phyloP scores from a whole-genome alignment of 805 yeast genomes.

The Nakazawaea ambrosiae region DNA sequence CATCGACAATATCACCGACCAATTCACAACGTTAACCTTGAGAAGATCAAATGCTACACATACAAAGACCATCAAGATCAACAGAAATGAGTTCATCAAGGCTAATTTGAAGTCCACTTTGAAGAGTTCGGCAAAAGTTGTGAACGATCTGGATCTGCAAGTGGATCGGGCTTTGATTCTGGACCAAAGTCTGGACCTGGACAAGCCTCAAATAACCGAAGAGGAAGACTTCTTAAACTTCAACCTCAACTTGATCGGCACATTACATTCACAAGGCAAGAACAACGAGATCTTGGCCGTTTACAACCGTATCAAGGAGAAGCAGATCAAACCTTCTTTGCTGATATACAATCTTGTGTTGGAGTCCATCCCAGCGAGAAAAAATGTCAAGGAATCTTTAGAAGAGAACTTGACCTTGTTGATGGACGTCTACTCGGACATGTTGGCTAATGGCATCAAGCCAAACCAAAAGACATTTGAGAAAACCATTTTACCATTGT shows the following conservation, averaged over 20 bases:
- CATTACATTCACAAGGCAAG: slow-evolving; percentile 16
- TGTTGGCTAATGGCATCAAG: slow-evolving; percentile 44
- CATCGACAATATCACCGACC: slow-evolving; percentile 15
- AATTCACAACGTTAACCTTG: slow-evolving; percentile 18
- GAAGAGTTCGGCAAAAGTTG: neutral
- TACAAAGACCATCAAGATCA: slow-evolving; percentile 20
- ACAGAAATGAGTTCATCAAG: slow-evolving; percentile 12
- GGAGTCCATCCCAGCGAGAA: slow-evolving; percentile 44
- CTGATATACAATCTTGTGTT: slow-evolving; percentile 49
- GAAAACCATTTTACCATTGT: slow-evolving; percentile 40
- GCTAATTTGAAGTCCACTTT: slow-evolving; percentile 7
- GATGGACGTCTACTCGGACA: slow-evolving; percentile 62
- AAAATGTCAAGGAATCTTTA: slow-evolving; percentile 41
- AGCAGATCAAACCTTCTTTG: slow-evolving; percentile 39
- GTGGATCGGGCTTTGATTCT: neutral
- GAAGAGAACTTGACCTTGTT: slow-evolving; percentile 58
- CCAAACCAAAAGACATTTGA: slow-evolving; percentile 53
- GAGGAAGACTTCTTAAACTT: slow-evolving; percentile 8
- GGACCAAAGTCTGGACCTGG: neutral
- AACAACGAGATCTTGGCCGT: slow-evolving; percentile 27
- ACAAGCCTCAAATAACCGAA: neutral
- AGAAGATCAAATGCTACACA: slow-evolving; percentile 23
- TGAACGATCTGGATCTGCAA: neutral
- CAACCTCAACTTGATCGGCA: slow-evolving; percentile 19
- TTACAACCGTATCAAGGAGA: slow-evolving; percentile 23